A percentile compares a stretch with the other conserved stretches of the same genome.
Conservation (phyloP, 164 flowering plant genomes). For the Vitis labrusca region DNA sequence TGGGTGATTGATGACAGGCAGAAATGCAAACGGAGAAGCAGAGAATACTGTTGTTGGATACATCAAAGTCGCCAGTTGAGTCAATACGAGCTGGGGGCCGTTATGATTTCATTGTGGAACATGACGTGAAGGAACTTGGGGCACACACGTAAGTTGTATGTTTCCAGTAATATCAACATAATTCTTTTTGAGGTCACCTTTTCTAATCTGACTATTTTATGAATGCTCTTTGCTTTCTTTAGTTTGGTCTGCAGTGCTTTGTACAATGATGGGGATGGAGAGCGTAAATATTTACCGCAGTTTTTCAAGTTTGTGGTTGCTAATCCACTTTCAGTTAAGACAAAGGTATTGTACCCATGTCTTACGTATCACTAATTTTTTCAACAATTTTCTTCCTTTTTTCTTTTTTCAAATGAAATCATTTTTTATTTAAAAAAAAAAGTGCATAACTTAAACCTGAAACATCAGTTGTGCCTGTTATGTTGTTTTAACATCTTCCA, state of each 20-base stretch:
- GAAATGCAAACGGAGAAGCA: slow-evolving; percentile 97
- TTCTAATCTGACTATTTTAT: not conserved
- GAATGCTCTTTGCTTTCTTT: not conserved
- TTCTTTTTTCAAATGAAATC: not conserved
- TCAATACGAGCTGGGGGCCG: slow-evolving; percentile 93
- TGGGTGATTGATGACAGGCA: slow-evolving; percentile 47
- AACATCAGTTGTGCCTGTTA: not conserved
- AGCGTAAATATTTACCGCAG: slow-evolving; percentile 95
- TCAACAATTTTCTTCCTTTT: too few relatives aligned
- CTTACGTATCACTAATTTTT: not conserved
- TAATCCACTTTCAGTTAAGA: slow-evolving; percentile 95
- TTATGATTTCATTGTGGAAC: slow-evolving; percentile 97
- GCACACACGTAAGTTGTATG: slow-evolving; percentile 75
- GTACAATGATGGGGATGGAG: slow-evolving; percentile 87
- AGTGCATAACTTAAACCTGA: too few relatives aligned
- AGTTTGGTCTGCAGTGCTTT: slow-evolving; percentile 93
- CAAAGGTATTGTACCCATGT: slow-evolving; percentile 66
- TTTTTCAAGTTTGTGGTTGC: slow-evolving; percentile 95
- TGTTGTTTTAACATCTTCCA: not conserved
- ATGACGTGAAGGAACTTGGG: slow-evolving; percentile 98
- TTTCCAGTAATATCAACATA: not conserved
- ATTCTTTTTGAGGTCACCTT: not conserved
- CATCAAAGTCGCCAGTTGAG: slow-evolving; percentile 91
- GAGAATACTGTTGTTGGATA: slow-evolving; percentile 80
- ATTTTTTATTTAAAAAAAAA: too few relatives aligned